Evolutionary conservation across 2,329 filamentous ascomycete species (phyloP).

Genomic region (Grosmannia huntii): DNA sequence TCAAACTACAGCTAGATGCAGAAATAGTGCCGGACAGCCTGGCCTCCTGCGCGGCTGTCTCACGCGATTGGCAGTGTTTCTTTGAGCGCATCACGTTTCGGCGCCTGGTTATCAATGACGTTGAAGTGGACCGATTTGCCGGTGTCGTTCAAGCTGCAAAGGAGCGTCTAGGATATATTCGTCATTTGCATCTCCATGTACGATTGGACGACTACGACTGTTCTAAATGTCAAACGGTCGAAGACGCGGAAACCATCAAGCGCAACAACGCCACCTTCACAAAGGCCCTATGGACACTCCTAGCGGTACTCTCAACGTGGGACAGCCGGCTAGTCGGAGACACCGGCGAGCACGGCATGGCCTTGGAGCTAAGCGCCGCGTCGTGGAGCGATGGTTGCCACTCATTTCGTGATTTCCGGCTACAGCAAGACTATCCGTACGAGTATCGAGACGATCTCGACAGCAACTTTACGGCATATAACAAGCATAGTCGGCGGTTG

Average conservation of each 20-base stretch:
- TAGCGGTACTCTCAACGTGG: not conserved
- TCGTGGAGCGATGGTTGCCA: not conserved
- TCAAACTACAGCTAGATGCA: too few species aligned
- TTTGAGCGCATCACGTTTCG: constrained; percentile 4
- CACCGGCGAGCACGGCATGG: not conserved
- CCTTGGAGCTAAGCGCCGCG: not conserved
- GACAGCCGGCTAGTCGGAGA: not conserved
- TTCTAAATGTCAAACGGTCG: not conserved
- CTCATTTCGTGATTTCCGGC: not conserved
- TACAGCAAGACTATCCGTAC: not conserved
- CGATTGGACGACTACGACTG: not conserved
- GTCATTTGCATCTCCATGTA: not conserved
- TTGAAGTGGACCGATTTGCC: not conserved
- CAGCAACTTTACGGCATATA: not conserved
- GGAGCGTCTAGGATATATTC: not conserved
- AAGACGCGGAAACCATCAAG: not conserved
- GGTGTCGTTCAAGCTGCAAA: not conserved
- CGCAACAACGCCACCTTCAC: not conserved
- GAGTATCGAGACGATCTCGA: not conserved
- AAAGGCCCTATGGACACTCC: not conserved
- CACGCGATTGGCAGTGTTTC: constrained; percentile 1
- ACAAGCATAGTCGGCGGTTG: not conserved
- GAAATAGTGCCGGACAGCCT: too few species aligned
- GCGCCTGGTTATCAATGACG: not conserved
- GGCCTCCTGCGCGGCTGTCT: too few species aligned